Evolutionary conservation across 352 stramenopile species (phyloP).

Genomic region (Globisporangium spinosum): DNA sequence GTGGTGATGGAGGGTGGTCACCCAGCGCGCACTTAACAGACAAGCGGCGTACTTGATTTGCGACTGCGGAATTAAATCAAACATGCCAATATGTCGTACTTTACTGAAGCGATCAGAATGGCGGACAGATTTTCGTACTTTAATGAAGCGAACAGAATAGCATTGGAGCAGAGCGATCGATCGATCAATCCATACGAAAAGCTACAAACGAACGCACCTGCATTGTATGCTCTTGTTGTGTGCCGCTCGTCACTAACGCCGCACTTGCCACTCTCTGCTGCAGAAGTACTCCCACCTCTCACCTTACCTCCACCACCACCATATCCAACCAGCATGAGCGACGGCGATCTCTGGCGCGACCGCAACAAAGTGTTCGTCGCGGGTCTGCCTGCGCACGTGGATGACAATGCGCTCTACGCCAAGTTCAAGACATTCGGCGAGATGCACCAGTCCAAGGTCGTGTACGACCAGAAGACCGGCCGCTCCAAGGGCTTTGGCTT

Average conservation of each 20-base stretch:
- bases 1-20: neutral
- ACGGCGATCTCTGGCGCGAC: slow-evolving; percentile 77
- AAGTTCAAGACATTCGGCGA: slow-evolving; percentile 77
- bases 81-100: too few species aligned
- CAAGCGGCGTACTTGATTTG: too few species aligned
- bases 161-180: slow-evolving; percentile 15
- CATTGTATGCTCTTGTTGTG: neutral
- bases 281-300: neutral
- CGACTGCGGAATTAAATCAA: too few species aligned
- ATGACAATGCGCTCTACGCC: slow-evolving; percentile 63
- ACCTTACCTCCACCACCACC: neutral
- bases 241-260: neutral
- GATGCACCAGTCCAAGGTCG: slow-evolving; percentile 87
- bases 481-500: slow-evolving; percentile 79
- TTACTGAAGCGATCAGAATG: neutral
- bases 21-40: neutral
- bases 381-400: slow-evolving; percentile 52
- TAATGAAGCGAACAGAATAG: neutral
- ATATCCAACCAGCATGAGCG: slow-evolving; percentile 32
- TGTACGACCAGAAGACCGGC: slow-evolving; percentile 65
- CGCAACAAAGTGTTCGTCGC: slow-evolving; percentile 88
- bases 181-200: slow-evolving; percentile 1
- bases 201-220: neutral
- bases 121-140: neutral
- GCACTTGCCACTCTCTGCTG: neutral